Evolutionary conservation across 1,139 yeast species (phyloP), one percentile per base, ranked within the genome.

Genomic region (Groenewaldozyma sp.): DNA sequence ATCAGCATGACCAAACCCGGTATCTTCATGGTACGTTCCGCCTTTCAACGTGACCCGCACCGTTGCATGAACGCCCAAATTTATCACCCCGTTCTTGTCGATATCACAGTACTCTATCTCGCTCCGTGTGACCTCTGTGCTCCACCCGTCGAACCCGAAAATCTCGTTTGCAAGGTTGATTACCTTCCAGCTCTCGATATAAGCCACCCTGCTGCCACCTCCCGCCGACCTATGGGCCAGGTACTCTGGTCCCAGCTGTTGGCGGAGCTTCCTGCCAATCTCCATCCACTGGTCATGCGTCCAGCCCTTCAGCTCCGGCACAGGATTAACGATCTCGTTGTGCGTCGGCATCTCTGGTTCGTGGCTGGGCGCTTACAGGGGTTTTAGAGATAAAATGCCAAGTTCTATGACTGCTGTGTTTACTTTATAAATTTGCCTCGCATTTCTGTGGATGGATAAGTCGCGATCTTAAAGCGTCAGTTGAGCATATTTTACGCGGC

Each of bases 171-270:
- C 83, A 24, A 76, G 54, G 19, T 62, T 62, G 34, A 77, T 63
- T 3, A 75, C 65, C 28, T 62, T 59, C 62, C 62, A 61, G 9
- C 68, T 71, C 44, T 67, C 71, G n/a, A 68, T 41, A 46, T 67
- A 67, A 3, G 61, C 57, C 14, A 64, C 64, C n/a, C 48, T 49
- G 14, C 49, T 47, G 4, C 65, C 63, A n/a, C n/a, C n/a, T n/a
- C 68, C 68, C 5, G 56, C 57, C 1, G 88, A 93, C 31, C 97
- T 70, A 37, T 76, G 74, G 31, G 94, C 78, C 24, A 91, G 78
- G 54, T 76, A 88, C 59, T 88, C 97, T 0, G 97, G 96, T 0
- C 98, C 98, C 26, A 87, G 65, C 36, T 55, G 54, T 31, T 49
- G 43, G 28, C 47, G 48, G 21, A 62, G 53, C 20, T 48, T 42